Conservation (phyloP, 805 yeast species). For the Saccharomyces kudriavzevii region DNA sequence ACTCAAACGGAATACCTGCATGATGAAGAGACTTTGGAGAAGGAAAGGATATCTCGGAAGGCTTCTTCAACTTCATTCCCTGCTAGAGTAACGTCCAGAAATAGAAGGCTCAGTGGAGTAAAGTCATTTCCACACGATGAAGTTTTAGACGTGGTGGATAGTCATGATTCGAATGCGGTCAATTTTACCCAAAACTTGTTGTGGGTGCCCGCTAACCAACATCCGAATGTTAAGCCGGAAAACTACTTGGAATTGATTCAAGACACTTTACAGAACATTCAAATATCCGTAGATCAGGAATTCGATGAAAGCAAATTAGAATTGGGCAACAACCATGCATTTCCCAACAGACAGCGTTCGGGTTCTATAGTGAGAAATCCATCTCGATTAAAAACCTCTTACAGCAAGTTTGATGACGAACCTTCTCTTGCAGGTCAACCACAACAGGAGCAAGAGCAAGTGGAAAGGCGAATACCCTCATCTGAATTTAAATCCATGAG, state of each 20-base stretch:
- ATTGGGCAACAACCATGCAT: constrained; percentile 4
- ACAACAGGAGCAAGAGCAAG: not conserved
- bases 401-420: constrained; percentile 25
- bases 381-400: constrained; percentile 28
- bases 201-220: constrained; percentile 95
- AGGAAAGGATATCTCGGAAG: not conserved
- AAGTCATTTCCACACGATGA: constrained; percentile 9
- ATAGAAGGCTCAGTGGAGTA: constrained; percentile 20
- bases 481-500: not conserved
- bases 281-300: constrained; percentile 11
- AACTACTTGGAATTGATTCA: constrained; percentile 65
- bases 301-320: constrained; percentile 11
- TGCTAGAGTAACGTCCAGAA: constrained; percentile 1
- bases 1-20: constrained; percentile 26
- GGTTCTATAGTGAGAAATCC: constrained; percentile 28
- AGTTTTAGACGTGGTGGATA: not conserved
- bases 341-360: constrained; percentile 4
- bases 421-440: not conserved
- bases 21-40: constrained; percentile 3
- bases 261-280: constrained; percentile 29
- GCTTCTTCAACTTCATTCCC: constrained; percentile 1
- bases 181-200: constrained; percentile 42
- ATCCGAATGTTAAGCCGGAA: constrained; percentile 92
- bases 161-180: not conserved
- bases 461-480: not conserved